Conservation (phyloP, 148 eudicot genomes). For the Talinum fruticosum region DNA sequence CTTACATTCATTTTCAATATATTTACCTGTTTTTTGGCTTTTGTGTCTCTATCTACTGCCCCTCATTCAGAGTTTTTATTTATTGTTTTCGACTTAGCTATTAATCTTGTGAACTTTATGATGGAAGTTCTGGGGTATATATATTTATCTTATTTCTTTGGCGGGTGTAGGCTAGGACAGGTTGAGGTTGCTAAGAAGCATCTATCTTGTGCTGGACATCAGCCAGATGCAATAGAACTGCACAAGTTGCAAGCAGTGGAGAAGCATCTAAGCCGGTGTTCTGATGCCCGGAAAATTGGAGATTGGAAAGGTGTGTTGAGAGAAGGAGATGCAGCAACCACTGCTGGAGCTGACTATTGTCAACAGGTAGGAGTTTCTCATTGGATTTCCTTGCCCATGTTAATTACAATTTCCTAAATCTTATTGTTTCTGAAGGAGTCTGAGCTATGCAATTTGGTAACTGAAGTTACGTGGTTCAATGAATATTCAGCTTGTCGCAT, state of each 20-base stretch:
- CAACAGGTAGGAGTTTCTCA: constrained; percentile 55
- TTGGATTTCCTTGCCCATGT: not conserved
- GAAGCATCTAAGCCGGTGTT: constrained; percentile 54
- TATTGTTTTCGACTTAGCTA: not conserved
- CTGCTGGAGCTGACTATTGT: constrained; percentile 75
- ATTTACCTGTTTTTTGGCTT: not conserved
- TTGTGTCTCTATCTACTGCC: not conserved
- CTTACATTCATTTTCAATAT: not conserved
- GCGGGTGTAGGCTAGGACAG: constrained; percentile 68
- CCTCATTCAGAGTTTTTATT: not conserved
- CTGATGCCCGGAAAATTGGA: constrained; percentile 53
- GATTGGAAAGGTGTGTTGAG: constrained; percentile 70
- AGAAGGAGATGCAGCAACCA: constrained; percentile 69
- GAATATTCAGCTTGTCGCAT: constrained; percentile 57
- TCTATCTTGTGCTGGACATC: constrained; percentile 54
- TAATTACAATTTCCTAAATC: not conserved
- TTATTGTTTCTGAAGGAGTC: not conserved
- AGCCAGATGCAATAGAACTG: constrained; percentile 49
- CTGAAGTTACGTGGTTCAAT: constrained; percentile 20
- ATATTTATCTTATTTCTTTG: constrained; percentile 28
- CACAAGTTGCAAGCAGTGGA: constrained; percentile 60
- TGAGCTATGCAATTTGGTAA: not conserved
- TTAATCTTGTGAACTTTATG: not conserved
- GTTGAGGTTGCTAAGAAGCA: constrained; percentile 75
- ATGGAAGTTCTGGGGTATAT: not conserved